Evolutionary conservation across 208 protist species (phyloP).

Genomic region (Acanthamoeba castellanii): DNA sequence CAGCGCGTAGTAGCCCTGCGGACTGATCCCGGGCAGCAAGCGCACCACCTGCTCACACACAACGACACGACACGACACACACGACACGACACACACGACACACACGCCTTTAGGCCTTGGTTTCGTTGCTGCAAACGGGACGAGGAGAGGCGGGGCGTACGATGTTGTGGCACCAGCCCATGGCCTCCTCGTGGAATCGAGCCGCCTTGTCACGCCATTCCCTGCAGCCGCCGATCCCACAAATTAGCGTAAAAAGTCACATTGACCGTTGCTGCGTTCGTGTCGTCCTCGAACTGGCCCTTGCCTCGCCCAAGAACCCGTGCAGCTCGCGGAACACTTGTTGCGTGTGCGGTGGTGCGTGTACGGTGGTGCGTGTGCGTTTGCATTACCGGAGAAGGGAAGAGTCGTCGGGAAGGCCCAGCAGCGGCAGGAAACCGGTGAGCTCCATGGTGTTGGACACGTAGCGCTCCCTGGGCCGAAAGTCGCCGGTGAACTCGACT

Average conservation of each 20-base stretch:
- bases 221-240: neutral
- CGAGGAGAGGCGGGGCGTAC: neutral
- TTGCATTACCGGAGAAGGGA: neutral
- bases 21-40: neutral
- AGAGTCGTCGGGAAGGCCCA: neutral
- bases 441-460: conserved; percentile 44
- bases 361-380: neutral
- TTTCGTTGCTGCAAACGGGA: too few relatives aligned
- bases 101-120: too few relatives aligned
- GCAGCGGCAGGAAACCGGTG: neutral
- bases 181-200: conserved; percentile 38
- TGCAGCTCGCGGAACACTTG: neutral
- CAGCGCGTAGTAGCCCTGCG: conserved; percentile 5
- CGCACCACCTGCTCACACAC: neutral
- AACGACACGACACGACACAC: neutral
- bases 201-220: conserved; percentile 6
- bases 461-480: conserved; percentile 31
- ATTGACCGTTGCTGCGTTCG: too few relatives aligned
- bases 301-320: too few relatives aligned
- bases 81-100: neutral
- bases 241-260: too few relatives aligned
- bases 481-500: conserved; percentile 14
- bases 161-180: conserved; percentile 49
- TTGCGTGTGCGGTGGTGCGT: neutral
- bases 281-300: too few relatives aligned